Base-by-base conservation (phyloP, 2,329 filamentous ascomycete species). In the Xylariaceae sp. region DNA sequence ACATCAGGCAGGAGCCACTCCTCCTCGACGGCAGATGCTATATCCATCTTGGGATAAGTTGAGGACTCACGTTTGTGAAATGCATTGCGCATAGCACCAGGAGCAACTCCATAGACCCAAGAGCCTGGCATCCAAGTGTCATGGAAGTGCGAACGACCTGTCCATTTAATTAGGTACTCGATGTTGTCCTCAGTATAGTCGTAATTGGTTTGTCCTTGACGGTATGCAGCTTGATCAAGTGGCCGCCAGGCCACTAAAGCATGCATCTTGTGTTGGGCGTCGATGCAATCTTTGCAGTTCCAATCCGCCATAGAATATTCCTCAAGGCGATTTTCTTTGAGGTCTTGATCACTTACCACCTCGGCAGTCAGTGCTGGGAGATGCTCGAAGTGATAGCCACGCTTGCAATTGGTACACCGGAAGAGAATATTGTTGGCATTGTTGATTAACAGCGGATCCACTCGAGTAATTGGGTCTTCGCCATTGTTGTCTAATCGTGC, bases 81-180 rank as follows among this genome's bases (percentile, higher is more conserved):
- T 0, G 91, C 79, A 8, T 79, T 83, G 13, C 91, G 85, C 85
- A 89, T 95, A 0, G 70, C 53, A 3, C 73, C 64, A 10, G 81
- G 74, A 13, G 83, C 82, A 8, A 88, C 79, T 5, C 92, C 91
- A 78, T 84, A 93, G 1, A 96, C 81, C 94, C 94, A 99, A 13
- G 88, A 81, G 10, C 93, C 94, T 8, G 91, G 85, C 80, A 91
- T 89, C 94, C 95, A 99, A 6, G 78, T 80, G 47, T 89, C 91
- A 60, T 90, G 87, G 58, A 86, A 88, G 66, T 97, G 95, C 0
- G 93, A 96, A 50, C 83, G 80, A 0, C 79, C 78, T 37, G 88
- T 85, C 91, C 92, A 97, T 68, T 94, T 96, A 63, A 99, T 75
- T 2, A 99, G 81, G 66, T 97, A 99, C 62, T 97, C 91, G 60